Evolutionary conservation across 1,284 basidiomycete species (phyloP).

Genomic region (Thecaphora thlaspeos): DNA sequence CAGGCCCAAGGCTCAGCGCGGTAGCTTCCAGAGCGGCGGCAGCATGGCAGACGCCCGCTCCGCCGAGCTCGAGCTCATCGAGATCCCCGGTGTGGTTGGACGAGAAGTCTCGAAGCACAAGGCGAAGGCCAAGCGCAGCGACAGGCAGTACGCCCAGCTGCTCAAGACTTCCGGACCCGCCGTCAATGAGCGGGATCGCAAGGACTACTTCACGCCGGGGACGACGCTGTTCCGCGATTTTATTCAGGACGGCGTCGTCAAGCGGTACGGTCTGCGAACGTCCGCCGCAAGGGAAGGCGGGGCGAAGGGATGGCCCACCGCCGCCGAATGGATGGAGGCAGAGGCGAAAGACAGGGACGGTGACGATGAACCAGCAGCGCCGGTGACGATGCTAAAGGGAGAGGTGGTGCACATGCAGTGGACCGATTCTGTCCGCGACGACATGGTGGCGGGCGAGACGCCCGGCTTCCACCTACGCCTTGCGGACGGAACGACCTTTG

Average conservation of each 20-base stretch:
- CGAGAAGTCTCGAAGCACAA: constrained; percentile 58
- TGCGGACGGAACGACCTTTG: constrained; percentile 1
- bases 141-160: constrained; percentile 6
- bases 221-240: constrained; percentile 53
- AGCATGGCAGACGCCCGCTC: constrained; percentile 1
- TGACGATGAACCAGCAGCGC: constrained; percentile 3
- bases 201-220: constrained; percentile 57
- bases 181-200: constrained; percentile 58
- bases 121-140: constrained; percentile 45
- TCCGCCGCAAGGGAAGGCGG: no score
- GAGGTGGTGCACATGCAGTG: constrained; percentile 11
- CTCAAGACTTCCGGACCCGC: constrained; percentile 12
- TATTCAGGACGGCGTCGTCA: constrained; percentile 28
- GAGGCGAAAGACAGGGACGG: background rate
- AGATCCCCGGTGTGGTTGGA: constrained; percentile 58
- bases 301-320: constrained; percentile 14
- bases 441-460: no score
- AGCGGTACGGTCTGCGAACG: constrained; percentile 31
- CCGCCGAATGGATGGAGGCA: background rate
- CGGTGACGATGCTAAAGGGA: constrained; percentile 14
- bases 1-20: no score
- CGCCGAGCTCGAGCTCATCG: constrained; percentile 43
- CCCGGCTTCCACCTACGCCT: constrained; percentile 4
- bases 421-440: background rate
- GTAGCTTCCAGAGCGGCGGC: no score